Conservation (phyloP, 495 filamentous ascomycete genomes). For the Sabuloglossum arenarium region DNA sequence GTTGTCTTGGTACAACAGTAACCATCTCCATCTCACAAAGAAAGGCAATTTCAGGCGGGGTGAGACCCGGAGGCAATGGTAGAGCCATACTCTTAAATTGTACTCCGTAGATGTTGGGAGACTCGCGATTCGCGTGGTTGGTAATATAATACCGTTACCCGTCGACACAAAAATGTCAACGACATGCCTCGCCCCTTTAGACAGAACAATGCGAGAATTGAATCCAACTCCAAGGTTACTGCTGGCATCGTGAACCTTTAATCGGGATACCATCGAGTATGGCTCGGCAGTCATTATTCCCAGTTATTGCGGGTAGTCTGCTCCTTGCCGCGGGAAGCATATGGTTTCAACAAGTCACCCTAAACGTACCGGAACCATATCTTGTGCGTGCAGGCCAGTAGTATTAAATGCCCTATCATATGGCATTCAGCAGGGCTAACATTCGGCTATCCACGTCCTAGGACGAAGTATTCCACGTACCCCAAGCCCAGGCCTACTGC, state of each 20-base stretch:
- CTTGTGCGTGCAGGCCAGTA: background rate
- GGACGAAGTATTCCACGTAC: constrained; percentile 93
- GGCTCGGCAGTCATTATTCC: background rate
- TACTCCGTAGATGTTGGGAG: too few relatives aligned
- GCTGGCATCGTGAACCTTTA: background rate
- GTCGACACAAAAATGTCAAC: background rate
- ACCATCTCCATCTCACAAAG: constrained; percentile 93
- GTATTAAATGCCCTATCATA: background rate
- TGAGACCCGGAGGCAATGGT: constrained; percentile 61
- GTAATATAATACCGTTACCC: too few relatives aligned
- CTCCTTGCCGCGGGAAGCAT: background rate
- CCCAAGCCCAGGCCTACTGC: constrained; percentile 80
- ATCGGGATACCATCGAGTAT: background rate
- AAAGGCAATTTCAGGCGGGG: constrained; percentile 80
- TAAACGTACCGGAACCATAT: constrained; percentile 6
- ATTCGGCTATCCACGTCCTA: constrained; percentile 15
- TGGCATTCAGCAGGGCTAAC: background rate
- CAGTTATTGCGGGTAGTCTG: background rate
- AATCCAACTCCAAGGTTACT: background rate
- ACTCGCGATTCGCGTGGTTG: background rate
- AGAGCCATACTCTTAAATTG: constrained; percentile 46
- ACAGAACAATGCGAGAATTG: background rate
- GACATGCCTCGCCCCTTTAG: background rate
- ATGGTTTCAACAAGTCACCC: constrained; percentile 2
- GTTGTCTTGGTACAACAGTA: constrained; percentile 78